Percentiles rank a stretch among this genome's conserved stretches.
These are phyloP conservation scores for Mycosphaerelloides madeirae DNA, from an alignment of 2,329 filamentous ascomycete species.

Conservation along the genomic window DNA sequence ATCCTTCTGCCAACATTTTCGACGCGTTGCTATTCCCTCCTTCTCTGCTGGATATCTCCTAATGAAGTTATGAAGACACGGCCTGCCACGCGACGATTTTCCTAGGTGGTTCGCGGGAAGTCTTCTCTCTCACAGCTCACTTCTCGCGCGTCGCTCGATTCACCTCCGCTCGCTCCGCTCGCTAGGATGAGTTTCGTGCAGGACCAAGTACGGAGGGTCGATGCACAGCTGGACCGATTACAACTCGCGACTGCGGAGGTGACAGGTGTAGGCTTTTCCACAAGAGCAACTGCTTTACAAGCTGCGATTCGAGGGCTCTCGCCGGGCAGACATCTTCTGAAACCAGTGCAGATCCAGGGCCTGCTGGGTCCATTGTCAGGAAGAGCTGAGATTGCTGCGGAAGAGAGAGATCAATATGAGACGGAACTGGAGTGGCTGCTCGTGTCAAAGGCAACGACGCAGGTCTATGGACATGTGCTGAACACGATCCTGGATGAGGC, in stretches of 20 bases:
- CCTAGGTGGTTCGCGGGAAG: background rate
- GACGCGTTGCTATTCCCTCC: no score
- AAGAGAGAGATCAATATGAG: conserved; percentile 54
- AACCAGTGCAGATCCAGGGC: conserved; percentile 10
- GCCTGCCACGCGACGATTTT: background rate
- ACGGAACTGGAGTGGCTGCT: conserved; percentile 85
- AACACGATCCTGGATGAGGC: conserved; percentile 76
- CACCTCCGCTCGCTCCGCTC: background rate
- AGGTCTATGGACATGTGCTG: conserved; percentile 77
- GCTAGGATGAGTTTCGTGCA: conserved; percentile 34
- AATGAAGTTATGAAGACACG: background rate
- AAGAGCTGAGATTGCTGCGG: background rate
- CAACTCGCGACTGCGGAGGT: conserved; percentile 40
- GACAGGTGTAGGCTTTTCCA: conserved; percentile 5
- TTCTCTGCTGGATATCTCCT: background rate
- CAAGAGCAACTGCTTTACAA: conserved; percentile 25
- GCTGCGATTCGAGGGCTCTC: conserved; percentile 26
- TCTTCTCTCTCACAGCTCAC: background rate
- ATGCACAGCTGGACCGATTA: conserved; percentile 54
- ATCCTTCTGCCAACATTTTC: no score
- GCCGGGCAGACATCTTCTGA: conserved; percentile 22
- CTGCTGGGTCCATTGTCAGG: conserved; percentile 7
- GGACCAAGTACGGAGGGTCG: conserved; percentile 52
- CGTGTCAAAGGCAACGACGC: conserved; percentile 85
- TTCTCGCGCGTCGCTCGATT: no score